Evolutionary conservation across 805 yeast species (phyloP).

Genomic region (Nakazawaea holstii): DNA sequence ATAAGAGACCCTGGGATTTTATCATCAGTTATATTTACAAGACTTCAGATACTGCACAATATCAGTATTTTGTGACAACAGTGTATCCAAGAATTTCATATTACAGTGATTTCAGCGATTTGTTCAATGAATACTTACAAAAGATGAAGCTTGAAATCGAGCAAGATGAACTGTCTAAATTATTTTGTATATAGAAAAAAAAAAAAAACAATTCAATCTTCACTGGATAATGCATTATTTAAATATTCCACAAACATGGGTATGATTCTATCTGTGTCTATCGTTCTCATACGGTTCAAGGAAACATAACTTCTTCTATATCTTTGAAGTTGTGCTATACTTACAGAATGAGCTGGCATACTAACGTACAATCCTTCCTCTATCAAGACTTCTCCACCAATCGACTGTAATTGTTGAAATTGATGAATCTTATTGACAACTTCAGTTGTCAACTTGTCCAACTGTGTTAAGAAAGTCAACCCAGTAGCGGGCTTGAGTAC

Average conservation of each 20-base stretch:
- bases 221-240: constrained; percentile 48
- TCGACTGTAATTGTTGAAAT: constrained; percentile 46
- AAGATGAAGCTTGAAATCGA: constrained; percentile 1
- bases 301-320: constrained; percentile 78
- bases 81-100: constrained; percentile 6
- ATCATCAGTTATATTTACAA: constrained; percentile 8
- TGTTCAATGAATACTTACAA: background rate
- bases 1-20: constrained; percentile 10
- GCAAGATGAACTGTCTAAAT: background rate
- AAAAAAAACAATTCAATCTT: constrained; percentile 12
- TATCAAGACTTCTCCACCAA: constrained; percentile 47
- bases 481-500: constrained; percentile 74
- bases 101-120: background rate
- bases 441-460: constrained; percentile 65
- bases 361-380: constrained; percentile 40
- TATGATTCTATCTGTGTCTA: constrained; percentile 63
- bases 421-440: constrained; percentile 61
- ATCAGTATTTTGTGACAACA: constrained; percentile 1
- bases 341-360: constrained; percentile 57
- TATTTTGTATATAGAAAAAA: background rate
- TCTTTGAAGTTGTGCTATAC: constrained; percentile 77
- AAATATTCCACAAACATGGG: constrained; percentile 76
- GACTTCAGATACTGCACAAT: background rate
- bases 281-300: constrained; percentile 71
- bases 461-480: constrained; percentile 67